Base-by-base conservation (phyloP, 2,329 filamentous ascomycete species). In the Achaetomium macrosporum region DNA sequence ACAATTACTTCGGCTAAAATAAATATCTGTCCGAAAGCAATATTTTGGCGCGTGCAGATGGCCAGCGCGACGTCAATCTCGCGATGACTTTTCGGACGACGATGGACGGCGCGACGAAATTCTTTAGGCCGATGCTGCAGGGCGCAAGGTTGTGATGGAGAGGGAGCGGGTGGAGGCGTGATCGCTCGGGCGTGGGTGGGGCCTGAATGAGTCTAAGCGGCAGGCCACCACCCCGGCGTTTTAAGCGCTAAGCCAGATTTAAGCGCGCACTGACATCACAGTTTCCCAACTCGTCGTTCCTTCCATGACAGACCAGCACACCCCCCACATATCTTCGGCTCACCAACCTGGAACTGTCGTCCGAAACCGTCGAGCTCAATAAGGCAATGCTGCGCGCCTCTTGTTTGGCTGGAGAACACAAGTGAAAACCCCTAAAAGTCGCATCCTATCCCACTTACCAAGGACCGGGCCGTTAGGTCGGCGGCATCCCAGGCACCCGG, bases 121-220 rank as follows among this genome's bases (percentile, higher is more conserved):
- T 52, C 53, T 57, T 57, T 50, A 57, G 55, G 56, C 50, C 43
- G 53, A 57, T 55, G 56, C 54, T 53, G 42, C 42, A 47, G 54
- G 59, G 53, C 50, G 55, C 58, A 59, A 60, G 59, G 58, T 60
- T 57, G 56, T 55, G 57, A 60, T 59, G 58, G 54, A 33, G 50
- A 56, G 55, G 49, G 44, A 33, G 41, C 42, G 43, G 53, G 53
- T 52, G 53, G 55, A 54, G 58, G 59, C 59, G 58, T 59, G 59
- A 58, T 60, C 58, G 56, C 56, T 55, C 48, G 57, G 45, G 42
- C 48, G n/a, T 42, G 42, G 44, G 53, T 29, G 30, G 41, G 47
- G 37, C 57, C 58, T 29, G 42, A 59, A 59, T 20, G 16, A 47
- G 59, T 13, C 53, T 61, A 31, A 61, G 59, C 51, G 59, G 51